These are phyloP conservation scores for Penicillium daleae DNA, from an alignment of 495 filamentous ascomycete species.

Conservation along the genomic window DNA sequence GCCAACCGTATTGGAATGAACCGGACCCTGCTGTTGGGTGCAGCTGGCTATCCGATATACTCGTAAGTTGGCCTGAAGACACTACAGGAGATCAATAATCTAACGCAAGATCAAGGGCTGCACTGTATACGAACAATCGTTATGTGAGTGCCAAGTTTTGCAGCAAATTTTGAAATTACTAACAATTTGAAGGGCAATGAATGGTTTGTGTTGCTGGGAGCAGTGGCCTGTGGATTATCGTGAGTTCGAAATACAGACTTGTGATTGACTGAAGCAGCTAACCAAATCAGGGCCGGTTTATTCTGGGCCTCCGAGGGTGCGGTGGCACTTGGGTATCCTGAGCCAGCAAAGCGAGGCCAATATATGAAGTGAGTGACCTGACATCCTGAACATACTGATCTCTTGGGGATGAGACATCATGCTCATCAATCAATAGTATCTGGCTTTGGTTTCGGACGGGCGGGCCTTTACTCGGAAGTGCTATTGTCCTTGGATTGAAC, in stretches of 20 bases:
- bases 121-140: conserved; percentile 67
- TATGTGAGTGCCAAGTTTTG: conserved; percentile 35
- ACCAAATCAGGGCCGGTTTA: conserved; percentile 50
- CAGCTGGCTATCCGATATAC: conserved; percentile 45
- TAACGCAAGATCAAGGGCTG: conserved; percentile 43
- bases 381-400: background rate
- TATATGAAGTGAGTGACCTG: conserved; percentile 45
- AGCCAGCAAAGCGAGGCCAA: conserved; percentile 59
- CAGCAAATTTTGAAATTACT: background rate
- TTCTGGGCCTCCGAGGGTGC: conserved; percentile 70
- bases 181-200: conserved; percentile 47
- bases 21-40: conserved; percentile 62
- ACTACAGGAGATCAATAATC: conserved; percentile 30
- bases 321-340: conserved; percentile 65
- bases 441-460: conserved; percentile 63
- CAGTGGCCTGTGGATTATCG: conserved; percentile 64
- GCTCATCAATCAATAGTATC: conserved; percentile 31
- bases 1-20: conserved; percentile 63
- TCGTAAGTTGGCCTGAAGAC: conserved; percentile 26
- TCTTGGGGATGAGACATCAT: background rate
- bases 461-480: conserved; percentile 63
- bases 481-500: conserved; percentile 65
- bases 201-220: conserved; percentile 67
- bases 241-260: conserved; percentile 26
- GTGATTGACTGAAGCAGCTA: too few species aligned